A percentile compares a stretch with the other conserved stretches of the same genome.
Evolutionary conservation across 768 basidiomycete genomes (phyloP).

Genomic region (Lenzites betulinus): DNA sequence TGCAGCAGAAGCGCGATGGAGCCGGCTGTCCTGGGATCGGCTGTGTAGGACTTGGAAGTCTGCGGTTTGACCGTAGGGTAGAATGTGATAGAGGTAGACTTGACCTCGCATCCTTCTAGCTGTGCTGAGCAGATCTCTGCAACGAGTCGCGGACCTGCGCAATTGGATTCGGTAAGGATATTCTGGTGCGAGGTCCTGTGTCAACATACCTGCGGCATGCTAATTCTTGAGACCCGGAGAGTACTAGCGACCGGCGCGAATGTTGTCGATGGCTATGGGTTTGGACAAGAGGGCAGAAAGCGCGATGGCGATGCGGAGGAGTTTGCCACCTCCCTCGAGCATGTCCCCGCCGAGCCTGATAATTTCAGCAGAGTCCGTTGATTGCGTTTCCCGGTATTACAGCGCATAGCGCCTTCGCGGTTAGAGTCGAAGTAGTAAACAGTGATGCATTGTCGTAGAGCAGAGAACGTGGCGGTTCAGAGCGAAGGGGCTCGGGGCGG

Average conservation of each 20-base stretch:
- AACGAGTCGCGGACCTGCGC: slow-evolving; percentile 63
- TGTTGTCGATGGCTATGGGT: slow-evolving; percentile 59
- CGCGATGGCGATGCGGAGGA: slow-evolving; percentile 68
- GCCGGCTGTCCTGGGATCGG: slow-evolving; percentile 62
- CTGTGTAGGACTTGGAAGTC: slow-evolving; percentile 43
- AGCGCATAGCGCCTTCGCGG: no score
- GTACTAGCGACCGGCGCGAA: slow-evolving; percentile 56
- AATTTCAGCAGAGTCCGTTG: neutral
- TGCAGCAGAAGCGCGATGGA: slow-evolving; percentile 74
- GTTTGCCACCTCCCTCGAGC: slow-evolving; percentile 66
- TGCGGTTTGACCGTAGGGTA: slow-evolving; percentile 46
- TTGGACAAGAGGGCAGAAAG: slow-evolving; percentile 64
- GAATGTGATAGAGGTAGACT: slow-evolving; percentile 58
- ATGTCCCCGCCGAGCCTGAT: slow-evolving; percentile 43
- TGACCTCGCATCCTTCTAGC: slow-evolving; percentile 53
- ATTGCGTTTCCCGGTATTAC: no score
- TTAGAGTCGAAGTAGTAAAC: no score
- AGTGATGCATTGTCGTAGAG: no score
- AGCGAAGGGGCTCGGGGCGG: no score
- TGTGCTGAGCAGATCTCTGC: slow-evolving; percentile 58
- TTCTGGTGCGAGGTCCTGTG: neutral
- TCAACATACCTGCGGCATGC: slow-evolving; percentile 64
- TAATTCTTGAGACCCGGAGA: slow-evolving; percentile 75
- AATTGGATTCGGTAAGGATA: neutral
- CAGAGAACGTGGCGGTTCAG: no score